Percentiles rank a stretch among this genome's conserved stretches.
phyloP scores from a whole-genome alignment of 768 basidiomycete genomes.

The Mycena haematopus region DNA sequence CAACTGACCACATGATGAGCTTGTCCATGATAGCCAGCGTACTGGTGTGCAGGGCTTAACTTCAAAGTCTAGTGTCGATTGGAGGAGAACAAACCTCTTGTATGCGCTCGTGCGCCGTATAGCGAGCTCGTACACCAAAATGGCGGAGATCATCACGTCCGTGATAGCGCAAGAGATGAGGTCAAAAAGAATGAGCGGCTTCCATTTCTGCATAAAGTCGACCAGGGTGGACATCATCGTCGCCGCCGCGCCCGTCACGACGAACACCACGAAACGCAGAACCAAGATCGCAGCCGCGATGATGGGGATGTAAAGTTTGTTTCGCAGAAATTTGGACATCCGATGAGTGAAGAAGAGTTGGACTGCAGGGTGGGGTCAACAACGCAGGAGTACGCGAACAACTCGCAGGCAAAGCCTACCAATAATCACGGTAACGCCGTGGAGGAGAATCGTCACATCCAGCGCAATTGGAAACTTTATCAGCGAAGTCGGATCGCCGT shows the following conservation, averaged over 20 bases:
- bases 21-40: conserved; percentile 14
- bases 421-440: conserved; percentile 15
- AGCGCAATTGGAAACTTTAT: conserved; percentile 6
- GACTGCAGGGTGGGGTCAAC: not conserved
- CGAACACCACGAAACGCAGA: conserved; percentile 1
- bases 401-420: not conserved
- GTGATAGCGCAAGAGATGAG: conserved; percentile 6
- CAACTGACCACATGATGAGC: conserved; percentile 17
- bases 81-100: not conserved
- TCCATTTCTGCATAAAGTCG: conserved; percentile 2
- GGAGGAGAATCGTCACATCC: conserved; percentile 14
- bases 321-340: conserved; percentile 4
- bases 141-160: conserved; percentile 10
- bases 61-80: no score
- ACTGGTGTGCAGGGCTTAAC: not conserved
- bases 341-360: conserved; percentile 19
- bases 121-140: conserved; percentile 9
- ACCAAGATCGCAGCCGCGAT: not conserved
- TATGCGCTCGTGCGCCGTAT: not conserved
- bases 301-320: not conserved
- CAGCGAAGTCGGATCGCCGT: conserved; percentile 8
- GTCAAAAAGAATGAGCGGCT: conserved; percentile 13
- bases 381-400: not conserved
- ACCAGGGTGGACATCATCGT: not conserved
- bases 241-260: conserved; percentile 10